Percentiles rank a stretch among this genome's conserved stretches.
Conservation (phyloP, 306 rosid genomes). For the Acacia crassicarpa region DNA sequence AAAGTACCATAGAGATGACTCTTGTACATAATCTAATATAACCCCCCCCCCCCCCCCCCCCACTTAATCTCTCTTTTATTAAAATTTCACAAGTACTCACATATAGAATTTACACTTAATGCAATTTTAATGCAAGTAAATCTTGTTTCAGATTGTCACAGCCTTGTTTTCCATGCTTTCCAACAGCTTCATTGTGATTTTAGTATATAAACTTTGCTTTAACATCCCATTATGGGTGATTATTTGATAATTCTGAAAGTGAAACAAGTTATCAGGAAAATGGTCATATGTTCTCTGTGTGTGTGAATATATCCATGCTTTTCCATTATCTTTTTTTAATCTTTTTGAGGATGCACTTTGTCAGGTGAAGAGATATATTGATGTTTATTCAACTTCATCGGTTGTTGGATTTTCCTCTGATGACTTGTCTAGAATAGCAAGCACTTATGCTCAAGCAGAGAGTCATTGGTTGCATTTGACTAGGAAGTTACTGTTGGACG, state of each 20-base stretch:
- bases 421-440: constrained; percentile 61
- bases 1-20: neutral
- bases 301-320: neutral
- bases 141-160: constrained; percentile 4
- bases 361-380: constrained; percentile 90
- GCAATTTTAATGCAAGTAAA: constrained; percentile 4
- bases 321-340: neutral
- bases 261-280: constrained; percentile 12
- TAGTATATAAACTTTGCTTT: constrained; percentile 2
- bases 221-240: constrained; percentile 26
- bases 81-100: neutral
- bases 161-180: constrained; percentile 19
- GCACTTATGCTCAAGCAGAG: constrained; percentile 66
- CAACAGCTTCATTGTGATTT: constrained; percentile 13
- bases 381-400: constrained; percentile 83
- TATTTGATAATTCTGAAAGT: constrained; percentile 12
- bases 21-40: neutral
- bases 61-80: neutral
- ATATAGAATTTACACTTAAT: neutral
- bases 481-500: constrained; percentile 44
- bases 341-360: constrained; percentile 32
- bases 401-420: constrained; percentile 88
- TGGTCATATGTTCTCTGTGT: neutral
- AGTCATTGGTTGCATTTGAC: constrained; percentile 58
- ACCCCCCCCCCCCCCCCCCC: too few species aligned